These are phyloP conservation scores for Fusarium staphyleae DNA, from an alignment of 2,329 filamentous ascomycete genomes.

Conservation along the genomic window DNA sequence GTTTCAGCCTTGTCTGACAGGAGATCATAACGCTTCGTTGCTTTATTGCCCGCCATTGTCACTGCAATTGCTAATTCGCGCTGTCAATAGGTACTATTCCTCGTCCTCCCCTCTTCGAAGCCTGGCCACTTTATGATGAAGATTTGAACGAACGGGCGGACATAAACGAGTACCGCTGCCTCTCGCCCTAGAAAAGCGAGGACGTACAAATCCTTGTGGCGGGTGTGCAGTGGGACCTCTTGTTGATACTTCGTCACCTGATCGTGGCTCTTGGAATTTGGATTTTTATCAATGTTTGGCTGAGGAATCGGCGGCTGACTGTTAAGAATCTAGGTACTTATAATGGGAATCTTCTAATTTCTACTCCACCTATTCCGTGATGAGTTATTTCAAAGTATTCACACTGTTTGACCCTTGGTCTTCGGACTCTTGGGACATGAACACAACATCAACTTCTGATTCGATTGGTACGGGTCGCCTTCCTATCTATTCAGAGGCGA, in stretches of 20 bases:
- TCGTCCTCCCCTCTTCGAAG: conserved; percentile 10
- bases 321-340: conserved; percentile 46
- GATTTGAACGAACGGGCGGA: conserved; percentile 74
- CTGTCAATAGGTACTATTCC: conserved; percentile 52
- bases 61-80: conserved; percentile 48
- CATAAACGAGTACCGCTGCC: conserved; percentile 65
- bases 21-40: conserved; percentile 43
- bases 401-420: conserved; percentile 64
- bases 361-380: conserved; percentile 48
- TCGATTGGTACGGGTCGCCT: conserved; percentile 51
- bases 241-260: conserved; percentile 73
- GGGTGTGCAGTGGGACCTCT: conserved; percentile 59
- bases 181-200: conserved; percentile 61
- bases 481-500: background rate
- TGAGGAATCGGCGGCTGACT: conserved; percentile 44
- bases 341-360: conserved; percentile 29
- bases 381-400: conserved; percentile 61
- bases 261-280: conserved; percentile 50
- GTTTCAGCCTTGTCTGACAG: conserved; percentile 75
- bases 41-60: conserved; percentile 24
- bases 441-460: conserved; percentile 63
- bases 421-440: conserved; percentile 57
- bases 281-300: conserved; percentile 41
- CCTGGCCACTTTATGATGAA: conserved; percentile 61
- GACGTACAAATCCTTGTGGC: conserved; percentile 69